These are phyloP conservation scores for Cladosporium sp. DNA, from an alignment of 2,329 filamentous ascomycete species.

Conservation along the genomic window DNA sequence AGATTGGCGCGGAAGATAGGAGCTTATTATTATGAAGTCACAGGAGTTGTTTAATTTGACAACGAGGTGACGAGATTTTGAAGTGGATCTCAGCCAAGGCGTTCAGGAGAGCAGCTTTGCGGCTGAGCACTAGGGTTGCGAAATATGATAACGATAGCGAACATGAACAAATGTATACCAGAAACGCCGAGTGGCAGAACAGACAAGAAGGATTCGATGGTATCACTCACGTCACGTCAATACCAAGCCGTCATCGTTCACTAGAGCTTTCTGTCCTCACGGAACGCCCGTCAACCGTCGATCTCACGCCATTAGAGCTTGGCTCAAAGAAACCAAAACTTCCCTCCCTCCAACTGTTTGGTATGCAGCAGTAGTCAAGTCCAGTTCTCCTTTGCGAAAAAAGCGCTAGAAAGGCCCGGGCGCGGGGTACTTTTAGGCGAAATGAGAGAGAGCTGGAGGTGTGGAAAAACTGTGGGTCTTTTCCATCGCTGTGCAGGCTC, in stretches of 20 bases:
- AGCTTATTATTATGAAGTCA: background rate
- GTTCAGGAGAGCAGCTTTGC: background rate
- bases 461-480: background rate
- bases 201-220: background rate
- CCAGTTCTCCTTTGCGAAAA: background rate
- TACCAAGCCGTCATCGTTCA: background rate
- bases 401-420: slow-evolving; percentile 1
- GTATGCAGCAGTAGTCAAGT: background rate
- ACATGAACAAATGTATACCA: background rate
- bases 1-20: background rate
- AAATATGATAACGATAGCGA: background rate
- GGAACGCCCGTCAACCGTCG: background rate
- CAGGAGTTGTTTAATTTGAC: too few relatives aligned
- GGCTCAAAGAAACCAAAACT: background rate
- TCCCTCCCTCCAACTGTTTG: background rate
- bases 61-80: background rate
- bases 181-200: background rate
- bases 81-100: background rate
- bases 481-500: too few relatives aligned
- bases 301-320: background rate
- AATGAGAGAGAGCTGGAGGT: slow-evolving; percentile 1
- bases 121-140: background rate
- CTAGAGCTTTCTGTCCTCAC: background rate
- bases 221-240: background rate
- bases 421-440: slow-evolving; percentile 6